phyloP scores from a whole-genome alignment of 768 basidiomycete genomes.

The Hericium rajendrae region DNA sequence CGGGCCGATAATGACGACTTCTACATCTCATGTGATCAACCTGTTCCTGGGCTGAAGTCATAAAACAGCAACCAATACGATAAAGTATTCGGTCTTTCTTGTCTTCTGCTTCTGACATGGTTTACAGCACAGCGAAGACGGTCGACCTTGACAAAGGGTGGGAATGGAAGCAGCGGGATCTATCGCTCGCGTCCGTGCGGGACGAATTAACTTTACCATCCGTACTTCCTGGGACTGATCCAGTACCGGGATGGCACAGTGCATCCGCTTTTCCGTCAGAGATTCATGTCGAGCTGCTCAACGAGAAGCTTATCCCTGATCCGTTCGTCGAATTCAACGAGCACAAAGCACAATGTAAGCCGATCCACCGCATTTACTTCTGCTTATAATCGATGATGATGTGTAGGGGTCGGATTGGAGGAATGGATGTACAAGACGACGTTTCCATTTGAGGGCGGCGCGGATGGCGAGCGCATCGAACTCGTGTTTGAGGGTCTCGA shows the following conservation, averaged over 20 bases:
- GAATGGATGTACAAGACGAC: constrained; percentile 75
- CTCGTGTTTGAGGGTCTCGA: constrained; percentile 93
- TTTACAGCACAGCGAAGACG: no score
- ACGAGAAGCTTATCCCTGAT: constrained; percentile 65
- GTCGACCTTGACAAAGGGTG: background rate
- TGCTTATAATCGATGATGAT: background rate
- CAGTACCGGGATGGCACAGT: background rate
- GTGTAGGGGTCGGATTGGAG: constrained; percentile 77
- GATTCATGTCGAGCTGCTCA: constrained; percentile 80
- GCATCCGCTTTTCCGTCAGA: constrained; percentile 65
- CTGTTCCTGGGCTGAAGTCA: no score
- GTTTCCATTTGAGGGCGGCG: constrained; percentile 34
- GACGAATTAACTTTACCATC: background rate
- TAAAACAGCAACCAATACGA: no score
- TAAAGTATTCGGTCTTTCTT: no score
- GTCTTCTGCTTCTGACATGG: no score
- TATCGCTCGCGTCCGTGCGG: background rate
- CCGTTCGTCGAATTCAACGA: constrained; percentile 42
- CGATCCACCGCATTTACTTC: background rate
- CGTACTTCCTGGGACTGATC: background rate
- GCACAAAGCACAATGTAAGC: constrained; percentile 78
- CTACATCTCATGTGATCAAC: no score
- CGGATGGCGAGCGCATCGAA: constrained; percentile 47
- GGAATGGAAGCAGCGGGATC: background rate
- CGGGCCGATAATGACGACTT: no score